Evolutionary conservation across 306 rosid species (phyloP).

Genomic region (Cicer judaicum): DNA sequence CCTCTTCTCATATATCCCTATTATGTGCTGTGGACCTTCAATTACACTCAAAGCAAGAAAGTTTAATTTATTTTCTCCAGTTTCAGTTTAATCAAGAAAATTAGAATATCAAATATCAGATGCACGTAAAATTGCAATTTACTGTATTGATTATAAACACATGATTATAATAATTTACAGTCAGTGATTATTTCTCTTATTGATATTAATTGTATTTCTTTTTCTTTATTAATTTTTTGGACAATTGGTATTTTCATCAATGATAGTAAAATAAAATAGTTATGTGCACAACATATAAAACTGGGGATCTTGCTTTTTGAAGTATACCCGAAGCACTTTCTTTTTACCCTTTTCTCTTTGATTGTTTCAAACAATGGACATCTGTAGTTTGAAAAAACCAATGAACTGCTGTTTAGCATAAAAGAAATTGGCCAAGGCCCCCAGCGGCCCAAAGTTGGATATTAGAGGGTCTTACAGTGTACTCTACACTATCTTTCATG

Average conservation of each 20-base stretch:
- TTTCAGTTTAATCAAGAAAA: neutral
- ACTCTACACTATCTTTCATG: neutral
- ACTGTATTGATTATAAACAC: slow-evolving; percentile 13
- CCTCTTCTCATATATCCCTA: slow-evolving; percentile 2
- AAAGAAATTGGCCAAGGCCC: neutral
- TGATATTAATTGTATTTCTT: neutral
- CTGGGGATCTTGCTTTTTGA: neutral
- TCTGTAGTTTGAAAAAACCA: neutral
- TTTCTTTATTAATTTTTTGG: slow-evolving; percentile 1
- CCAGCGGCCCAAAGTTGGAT: slow-evolving; percentile 1
- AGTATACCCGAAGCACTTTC: neutral
- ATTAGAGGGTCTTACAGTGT: slow-evolving; percentile 10
- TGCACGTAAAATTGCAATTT: neutral
- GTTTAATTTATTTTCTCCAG: neutral
- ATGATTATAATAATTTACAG: neutral
- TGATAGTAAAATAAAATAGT: slow-evolving; percentile 1
- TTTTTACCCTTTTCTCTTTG: slow-evolving; percentile 4
- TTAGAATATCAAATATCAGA: neutral
- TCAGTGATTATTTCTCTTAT: neutral
- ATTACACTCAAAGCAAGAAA: neutral
- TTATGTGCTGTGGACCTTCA: neutral
- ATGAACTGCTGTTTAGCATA: slow-evolving; percentile 1
- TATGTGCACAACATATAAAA: neutral
- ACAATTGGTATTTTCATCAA: slow-evolving; percentile 15
- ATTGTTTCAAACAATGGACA: neutral